Conservation (phyloP, 2,329 filamentous ascomycete genomes). For the Curvularia eragrostidis region DNA sequence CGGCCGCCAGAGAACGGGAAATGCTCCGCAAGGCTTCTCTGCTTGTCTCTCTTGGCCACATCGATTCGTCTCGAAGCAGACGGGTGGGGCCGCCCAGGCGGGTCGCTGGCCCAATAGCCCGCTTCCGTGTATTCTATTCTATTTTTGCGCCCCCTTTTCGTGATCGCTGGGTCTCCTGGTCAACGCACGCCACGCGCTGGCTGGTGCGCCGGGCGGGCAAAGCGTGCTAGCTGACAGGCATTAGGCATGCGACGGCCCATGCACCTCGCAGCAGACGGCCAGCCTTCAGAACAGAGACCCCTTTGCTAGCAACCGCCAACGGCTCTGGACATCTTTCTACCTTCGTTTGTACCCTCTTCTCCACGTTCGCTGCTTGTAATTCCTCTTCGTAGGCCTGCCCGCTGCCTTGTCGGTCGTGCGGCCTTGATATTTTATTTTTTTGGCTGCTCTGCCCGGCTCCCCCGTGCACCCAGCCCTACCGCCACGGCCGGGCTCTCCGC, state of each 20-base stretch:
- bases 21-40: neutral
- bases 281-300: conserved; percentile 24
- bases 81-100: conserved; percentile 21
- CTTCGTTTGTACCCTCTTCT: conserved; percentile 39
- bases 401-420: conserved; percentile 2
- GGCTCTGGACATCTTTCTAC: conserved; percentile 28
- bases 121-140: conserved; percentile 28
- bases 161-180: conserved; percentile 21
- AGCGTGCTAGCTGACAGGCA: conserved; percentile 8
- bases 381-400: conserved; percentile 13
- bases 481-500: conserved; percentile 5
- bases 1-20: neutral
- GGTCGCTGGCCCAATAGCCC: conserved; percentile 21
- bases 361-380: conserved; percentile 44
- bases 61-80: conserved; percentile 15
- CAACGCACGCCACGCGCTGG: conserved; percentile 27
- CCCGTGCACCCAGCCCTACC: conserved; percentile 35
- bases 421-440: conserved; percentile 21
- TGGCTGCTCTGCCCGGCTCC: conserved; percentile 13
- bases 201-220: conserved; percentile 21
- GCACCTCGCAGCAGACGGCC: conserved; percentile 15
- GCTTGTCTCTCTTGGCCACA: conserved; percentile 10
- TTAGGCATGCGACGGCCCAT: conserved; percentile 13
- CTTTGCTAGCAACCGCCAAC: conserved; percentile 30
- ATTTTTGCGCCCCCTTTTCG: conserved; percentile 34